Evolutionary conservation across 2,329 filamentous ascomycete genomes (phyloP), one percentile per base, ranked within the genome.

Genomic region (Scedosporium aurantiacum): DNA sequence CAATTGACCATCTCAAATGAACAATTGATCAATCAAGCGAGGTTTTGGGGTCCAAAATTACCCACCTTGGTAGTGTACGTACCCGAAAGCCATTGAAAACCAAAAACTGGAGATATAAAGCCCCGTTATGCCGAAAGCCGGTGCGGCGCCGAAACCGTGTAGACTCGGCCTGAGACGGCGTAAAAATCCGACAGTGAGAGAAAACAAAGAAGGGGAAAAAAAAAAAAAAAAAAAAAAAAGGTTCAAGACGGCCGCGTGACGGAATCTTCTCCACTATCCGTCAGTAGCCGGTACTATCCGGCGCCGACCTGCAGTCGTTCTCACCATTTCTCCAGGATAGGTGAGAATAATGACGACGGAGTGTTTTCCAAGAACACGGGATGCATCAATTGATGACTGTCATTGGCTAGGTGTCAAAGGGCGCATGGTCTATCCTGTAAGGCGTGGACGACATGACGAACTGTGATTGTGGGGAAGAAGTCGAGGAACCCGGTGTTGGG

Each of bases 211-310:
- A 18, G 5, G 14, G n/a, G n/a, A 23, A 18, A 4, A 7, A 18
- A 23, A 12, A 5, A 45, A 7, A 1, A 18, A 18, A 4, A 7
- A n/a, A 23, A 27, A 21, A 4, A 7, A n/a, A 23, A 27, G 14
- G 43, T 25, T 12, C n/a, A n/a, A 45, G 41, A 32, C 41, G 12
- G 28, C 12, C 55, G 23, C 28, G 58, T 43, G 23, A 50, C 58
- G 58, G 58, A 60, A 60, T 28, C 23, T 50, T 45, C 25, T n/a
- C 57, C 57, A 40, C 8, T 12, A 28, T 18, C 58, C 58, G 58
- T 27, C 58, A 50, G 12, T 60, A 60, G 43, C 58, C 58, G 58
- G 12, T 21, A n/a, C 14, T 60, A 60, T 41, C 41, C 58, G 58
- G 23, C 43, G 58, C 32, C 10, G 18, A 23, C 7, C 18, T 58